Percentiles rank a stretch among this genome's conserved stretches.
These are phyloP conservation scores for Termitomyces sp. DNA, from an alignment of 768 basidiomycete genomes.

Conservation along the genomic window DNA sequence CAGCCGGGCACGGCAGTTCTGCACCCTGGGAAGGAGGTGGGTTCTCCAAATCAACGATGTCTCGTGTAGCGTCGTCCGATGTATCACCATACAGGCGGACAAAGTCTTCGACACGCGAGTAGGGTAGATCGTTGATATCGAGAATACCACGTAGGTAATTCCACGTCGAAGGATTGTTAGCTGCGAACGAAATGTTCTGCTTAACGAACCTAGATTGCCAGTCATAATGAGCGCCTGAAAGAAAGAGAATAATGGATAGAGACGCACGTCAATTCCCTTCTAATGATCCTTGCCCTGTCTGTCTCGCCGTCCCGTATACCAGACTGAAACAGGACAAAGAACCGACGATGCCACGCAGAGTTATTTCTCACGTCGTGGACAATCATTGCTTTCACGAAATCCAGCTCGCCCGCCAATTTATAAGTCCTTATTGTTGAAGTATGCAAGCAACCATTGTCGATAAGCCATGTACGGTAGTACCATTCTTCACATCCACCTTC, in stretches of 20 bases:
- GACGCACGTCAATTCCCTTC: constrained; percentile 75
- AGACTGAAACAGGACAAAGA: constrained; percentile 78
- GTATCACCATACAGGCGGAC: constrained; percentile 55
- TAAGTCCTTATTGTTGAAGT: constrained; percentile 68
- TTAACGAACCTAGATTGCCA: constrained; percentile 62
- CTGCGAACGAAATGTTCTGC: constrained; percentile 75
- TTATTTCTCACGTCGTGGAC: constrained; percentile 86
- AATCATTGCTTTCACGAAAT: constrained; percentile 67
- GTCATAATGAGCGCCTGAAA: not conserved
- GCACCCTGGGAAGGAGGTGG: constrained; percentile 61
- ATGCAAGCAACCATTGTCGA: constrained; percentile 85
- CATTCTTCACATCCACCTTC: constrained; percentile 83
- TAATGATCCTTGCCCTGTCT: constrained; percentile 52
- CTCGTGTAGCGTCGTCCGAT: constrained; percentile 18
- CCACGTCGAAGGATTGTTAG: constrained; percentile 95
- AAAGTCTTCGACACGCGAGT: constrained; percentile 50
- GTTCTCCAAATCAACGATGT: constrained; percentile 69
- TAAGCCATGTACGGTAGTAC: constrained; percentile 99
- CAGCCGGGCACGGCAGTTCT: constrained; percentile 69
- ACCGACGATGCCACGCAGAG: constrained; percentile 95
- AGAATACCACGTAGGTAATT: constrained; percentile 92
- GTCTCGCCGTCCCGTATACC: constrained; percentile 58
- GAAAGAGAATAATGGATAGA: constrained; percentile 2
- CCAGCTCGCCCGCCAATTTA: constrained; percentile 76
- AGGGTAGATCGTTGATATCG: constrained; percentile 52